These are phyloP conservation scores for Diutina catenulata DNA, from an alignment of 1,139 yeast genomes.

Conservation along the genomic window DNA sequence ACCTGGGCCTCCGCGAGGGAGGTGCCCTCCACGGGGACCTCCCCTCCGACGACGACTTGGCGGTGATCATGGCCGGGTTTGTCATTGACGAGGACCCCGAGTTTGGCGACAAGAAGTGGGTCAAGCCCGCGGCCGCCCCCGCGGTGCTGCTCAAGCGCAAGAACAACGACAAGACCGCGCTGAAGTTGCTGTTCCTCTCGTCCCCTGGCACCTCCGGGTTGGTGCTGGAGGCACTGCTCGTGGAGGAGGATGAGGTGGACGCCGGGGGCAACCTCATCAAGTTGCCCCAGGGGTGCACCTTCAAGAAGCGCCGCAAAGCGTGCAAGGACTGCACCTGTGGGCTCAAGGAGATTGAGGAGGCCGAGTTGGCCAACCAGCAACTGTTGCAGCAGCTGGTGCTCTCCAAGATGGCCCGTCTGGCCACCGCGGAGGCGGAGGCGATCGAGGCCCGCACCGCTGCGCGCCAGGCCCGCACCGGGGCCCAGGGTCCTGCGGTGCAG, in stretches of 20 bases:
- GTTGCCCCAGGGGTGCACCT: conserved; percentile 30
- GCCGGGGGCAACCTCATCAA: conserved; percentile 14
- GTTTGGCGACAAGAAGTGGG: conserved; percentile 19
- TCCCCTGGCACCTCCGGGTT: too few relatives aligned
- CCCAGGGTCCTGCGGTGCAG: conserved; percentile 18
- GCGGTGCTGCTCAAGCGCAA: conserved; percentile 18
- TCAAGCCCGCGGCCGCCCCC: conserved; percentile 28
- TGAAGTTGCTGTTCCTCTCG: background rate
- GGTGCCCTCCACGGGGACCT: conserved; percentile 45
- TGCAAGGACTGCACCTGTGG: conserved; percentile 99
- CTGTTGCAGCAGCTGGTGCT: conserved; percentile 32
- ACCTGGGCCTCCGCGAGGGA: conserved; percentile 26
- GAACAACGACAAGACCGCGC: conserved; percentile 11
- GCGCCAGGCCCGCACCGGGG: conserved; percentile 9
- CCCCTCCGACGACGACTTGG: conserved; percentile 39
- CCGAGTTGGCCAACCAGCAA: conserved; percentile 38
- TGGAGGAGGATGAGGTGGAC: conserved; percentile 34
- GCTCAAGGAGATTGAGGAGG: conserved; percentile 66
- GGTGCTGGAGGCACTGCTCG: conserved; percentile 16
- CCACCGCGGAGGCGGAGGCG: conserved; percentile 40
- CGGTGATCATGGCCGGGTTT: conserved; percentile 56
- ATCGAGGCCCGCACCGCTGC: conserved; percentile 37
- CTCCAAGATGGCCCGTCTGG: conserved; percentile 39
- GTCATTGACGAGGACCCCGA: conserved; percentile 21
- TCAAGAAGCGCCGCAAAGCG: conserved; percentile 61